phyloP scores from a whole-genome alignment of 1,284 basidiomycete genomes.

The Uromyces viciae-fabae region DNA sequence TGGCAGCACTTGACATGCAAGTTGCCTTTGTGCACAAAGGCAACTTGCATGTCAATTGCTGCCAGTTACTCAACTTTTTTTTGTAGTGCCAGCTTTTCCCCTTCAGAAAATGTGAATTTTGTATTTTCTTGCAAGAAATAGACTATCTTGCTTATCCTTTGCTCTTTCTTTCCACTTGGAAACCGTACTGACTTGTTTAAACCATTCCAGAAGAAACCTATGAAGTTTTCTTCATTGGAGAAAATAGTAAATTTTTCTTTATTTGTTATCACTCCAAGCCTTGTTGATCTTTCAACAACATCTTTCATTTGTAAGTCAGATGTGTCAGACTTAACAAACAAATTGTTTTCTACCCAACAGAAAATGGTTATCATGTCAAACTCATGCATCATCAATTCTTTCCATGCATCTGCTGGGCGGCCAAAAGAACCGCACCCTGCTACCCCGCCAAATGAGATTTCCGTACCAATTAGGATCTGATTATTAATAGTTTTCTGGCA shows the following conservation, averaged over 20 bases:
- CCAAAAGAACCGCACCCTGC: constrained; percentile 16
- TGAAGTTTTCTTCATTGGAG: background rate
- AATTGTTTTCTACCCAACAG: constrained; percentile 10
- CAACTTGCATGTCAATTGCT: too few relatives aligned
- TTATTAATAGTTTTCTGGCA: too few relatives aligned
- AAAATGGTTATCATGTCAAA: background rate
- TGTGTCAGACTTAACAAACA: background rate
- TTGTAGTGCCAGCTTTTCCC: background rate
- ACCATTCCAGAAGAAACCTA: background rate
- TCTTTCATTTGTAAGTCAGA: background rate
- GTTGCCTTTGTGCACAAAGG: too few relatives aligned
- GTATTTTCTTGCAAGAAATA: background rate
- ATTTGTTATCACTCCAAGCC: background rate
- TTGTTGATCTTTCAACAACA: background rate
- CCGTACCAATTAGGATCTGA: too few relatives aligned
- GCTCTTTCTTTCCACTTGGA: background rate
- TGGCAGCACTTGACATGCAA: too few relatives aligned
- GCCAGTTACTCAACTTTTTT: too few relatives aligned
- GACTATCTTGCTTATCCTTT: background rate
- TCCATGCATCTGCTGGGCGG: constrained; percentile 7
- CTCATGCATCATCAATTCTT: background rate
- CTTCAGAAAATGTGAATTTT: background rate
- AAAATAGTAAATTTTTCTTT: background rate
- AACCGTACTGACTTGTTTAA: background rate
- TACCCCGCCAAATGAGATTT: too few relatives aligned